phyloP scores from a whole-genome alignment of 345 rosid species.

The Mercurialis annua region DNA sequence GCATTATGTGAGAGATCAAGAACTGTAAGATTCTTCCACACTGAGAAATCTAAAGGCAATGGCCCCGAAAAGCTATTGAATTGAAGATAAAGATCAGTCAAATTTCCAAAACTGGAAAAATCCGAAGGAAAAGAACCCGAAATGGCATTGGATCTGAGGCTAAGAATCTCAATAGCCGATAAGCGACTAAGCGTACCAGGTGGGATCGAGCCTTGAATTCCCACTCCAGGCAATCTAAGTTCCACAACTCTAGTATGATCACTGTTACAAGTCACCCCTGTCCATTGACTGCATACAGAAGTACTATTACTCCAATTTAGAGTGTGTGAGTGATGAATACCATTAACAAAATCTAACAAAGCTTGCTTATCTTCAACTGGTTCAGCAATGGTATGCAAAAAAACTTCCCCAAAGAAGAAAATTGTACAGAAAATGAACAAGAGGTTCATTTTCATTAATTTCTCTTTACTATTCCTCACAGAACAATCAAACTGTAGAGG shows the following conservation, averaged over 20 bases:
- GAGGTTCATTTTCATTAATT: constrained; percentile 24
- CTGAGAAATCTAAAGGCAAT: constrained; percentile 31
- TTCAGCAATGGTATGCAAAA: constrained; percentile 32
- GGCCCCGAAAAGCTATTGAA: constrained; percentile 37
- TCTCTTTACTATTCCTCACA: constrained; percentile 23
- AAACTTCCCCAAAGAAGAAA: constrained; percentile 36
- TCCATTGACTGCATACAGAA: constrained; percentile 33
- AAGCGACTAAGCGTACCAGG: constrained; percentile 37
- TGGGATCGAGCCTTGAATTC: constrained; percentile 32
- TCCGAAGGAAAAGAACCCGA: constrained; percentile 40
- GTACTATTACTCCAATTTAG: constrained; percentile 32
- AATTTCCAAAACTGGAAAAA: constrained; percentile 21
- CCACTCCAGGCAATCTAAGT: constrained; percentile 38
- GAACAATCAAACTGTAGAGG: background rate
- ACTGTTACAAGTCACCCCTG: constrained; percentile 33
- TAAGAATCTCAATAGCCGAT: constrained; percentile 31
- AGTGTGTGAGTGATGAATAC: constrained; percentile 20
- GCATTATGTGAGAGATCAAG: constrained; percentile 36
- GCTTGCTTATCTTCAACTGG: constrained; percentile 39
- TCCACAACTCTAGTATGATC: constrained; percentile 27
- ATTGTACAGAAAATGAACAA: constrained; percentile 32
- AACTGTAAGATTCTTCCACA: constrained; percentile 32
- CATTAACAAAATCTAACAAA: constrained; percentile 30
- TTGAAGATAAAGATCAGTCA: constrained; percentile 34
- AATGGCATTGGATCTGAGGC: constrained; percentile 39